Conservation (phyloP, 176 grass and related monocot genomes). For the Phoenix roebelenii region DNA sequence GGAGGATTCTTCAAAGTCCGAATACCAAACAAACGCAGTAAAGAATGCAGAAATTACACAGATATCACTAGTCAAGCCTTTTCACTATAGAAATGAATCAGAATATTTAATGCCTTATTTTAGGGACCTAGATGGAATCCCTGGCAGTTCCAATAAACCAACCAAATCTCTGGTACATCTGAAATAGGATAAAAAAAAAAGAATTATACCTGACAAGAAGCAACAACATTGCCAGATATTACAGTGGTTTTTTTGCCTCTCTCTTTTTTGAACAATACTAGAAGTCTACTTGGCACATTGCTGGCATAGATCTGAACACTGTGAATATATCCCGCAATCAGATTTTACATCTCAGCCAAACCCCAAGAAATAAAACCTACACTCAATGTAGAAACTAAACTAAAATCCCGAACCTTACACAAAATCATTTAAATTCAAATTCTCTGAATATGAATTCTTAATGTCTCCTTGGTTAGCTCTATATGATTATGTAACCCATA, state of each 20-base stretch:
- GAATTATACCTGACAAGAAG: constrained; percentile 31
- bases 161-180: constrained; percentile 65
- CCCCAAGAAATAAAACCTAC: constrained; percentile 42
- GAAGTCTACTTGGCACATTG: constrained; percentile 20
- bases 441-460: constrained; percentile 36
- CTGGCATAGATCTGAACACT: constrained; percentile 66
- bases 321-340: constrained; percentile 66
- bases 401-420: constrained; percentile 69
- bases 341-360: constrained; percentile 69
- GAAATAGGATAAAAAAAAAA: constrained; percentile 38
- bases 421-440: constrained; percentile 39
- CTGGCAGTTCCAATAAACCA: constrained; percentile 46
- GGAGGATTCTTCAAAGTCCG: too few species aligned
- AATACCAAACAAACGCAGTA: too few species aligned
- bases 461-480: constrained; percentile 60
- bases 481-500: constrained; percentile 47
- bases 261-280: constrained; percentile 13
- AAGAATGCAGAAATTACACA: too few species aligned
- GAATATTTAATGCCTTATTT: constrained; percentile 48
- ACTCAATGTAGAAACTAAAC: constrained; percentile 45
- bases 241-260: constrained; percentile 37
- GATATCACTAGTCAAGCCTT: too few species aligned
- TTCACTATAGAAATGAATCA: constrained; percentile 28
- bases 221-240: constrained; percentile 41
- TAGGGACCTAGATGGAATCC: constrained; percentile 25